Evolutionary conservation across 1,139 yeast genomes (phyloP).

Genomic region (Kluyveromyces marxianus): DNA sequence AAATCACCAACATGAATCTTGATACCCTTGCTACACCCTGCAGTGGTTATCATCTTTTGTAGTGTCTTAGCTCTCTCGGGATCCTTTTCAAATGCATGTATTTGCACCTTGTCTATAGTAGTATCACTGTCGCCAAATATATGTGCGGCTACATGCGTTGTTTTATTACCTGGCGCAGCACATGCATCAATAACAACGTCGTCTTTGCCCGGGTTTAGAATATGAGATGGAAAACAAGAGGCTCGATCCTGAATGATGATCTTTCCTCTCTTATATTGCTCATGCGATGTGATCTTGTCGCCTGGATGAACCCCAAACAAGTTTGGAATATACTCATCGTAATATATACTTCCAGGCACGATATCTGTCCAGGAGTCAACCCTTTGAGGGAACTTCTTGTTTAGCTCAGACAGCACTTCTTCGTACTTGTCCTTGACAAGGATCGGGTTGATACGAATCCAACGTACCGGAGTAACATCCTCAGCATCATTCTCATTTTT

Average conservation of each 20-base stretch:
- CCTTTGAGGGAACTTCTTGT: conserved; percentile 24
- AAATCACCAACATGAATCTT: conserved; percentile 78
- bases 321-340: conserved; percentile 64
- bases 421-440: conserved; percentile 28
- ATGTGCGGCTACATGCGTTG: conserved; percentile 81
- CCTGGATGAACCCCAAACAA: conserved; percentile 77
- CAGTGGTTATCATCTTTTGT: conserved; percentile 68
- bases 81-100: conserved; percentile 86
- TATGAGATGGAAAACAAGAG: conserved; percentile 91
- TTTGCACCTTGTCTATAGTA: conserved; percentile 22
- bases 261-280: conserved; percentile 64
- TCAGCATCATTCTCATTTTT: conserved; percentile 22
- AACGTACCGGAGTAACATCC: conserved; percentile 77
- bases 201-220: conserved; percentile 50
- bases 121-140: conserved; percentile 24
- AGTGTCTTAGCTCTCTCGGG: conserved; percentile 62
- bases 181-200: conserved; percentile 79
- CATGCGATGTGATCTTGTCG: conserved; percentile 56
- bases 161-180: conserved; percentile 98
- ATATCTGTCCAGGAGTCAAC: conserved; percentile 41
- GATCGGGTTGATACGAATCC: conserved; percentile 75
- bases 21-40: conserved; percentile 52
- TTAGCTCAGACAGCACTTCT: conserved; percentile 38
- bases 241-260: conserved; percentile 93
- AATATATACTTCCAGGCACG: conserved; percentile 56